Evolutionary conservation across 805 yeast genomes (phyloP), one percentile per base, ranked within the genome.

Genomic region (Candida quercuum): DNA sequence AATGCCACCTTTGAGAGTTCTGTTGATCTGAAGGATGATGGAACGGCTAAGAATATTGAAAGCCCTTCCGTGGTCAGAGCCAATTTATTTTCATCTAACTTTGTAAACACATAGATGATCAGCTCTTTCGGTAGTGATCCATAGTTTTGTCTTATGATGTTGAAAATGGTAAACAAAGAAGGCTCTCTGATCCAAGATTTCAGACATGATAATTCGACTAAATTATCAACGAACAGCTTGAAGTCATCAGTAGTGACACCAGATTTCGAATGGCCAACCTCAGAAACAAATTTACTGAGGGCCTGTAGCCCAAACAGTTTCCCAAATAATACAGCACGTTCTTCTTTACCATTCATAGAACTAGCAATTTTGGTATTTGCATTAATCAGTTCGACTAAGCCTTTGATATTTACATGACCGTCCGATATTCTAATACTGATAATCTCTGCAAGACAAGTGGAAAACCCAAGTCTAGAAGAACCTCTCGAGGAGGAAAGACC

Each of bases 101-200:
- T 51, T 12, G 59, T 52, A 36, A 85, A 59, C 2, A 74, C 47
- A 4, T 56, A 47, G 5, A 46, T 35, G 2, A 57, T 37, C 12
- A 49, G 41, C 2, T 48, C 48, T 2, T 45, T 42, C 2, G 39
- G 19, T 9, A 48, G 57, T 27, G 41, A 53, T 9, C 48, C 56
- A 32, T 44, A 30, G 8, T 56, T 36, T 35, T 52, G 54, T 35
- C 47, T 48, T n/a, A 76, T 47, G 3, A 82, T 68, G 36, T 74
- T 78, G 47, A 72, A 76, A 33, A 89, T 64, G 1, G 94, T 83
- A 52, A 70, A 85, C 49, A 85, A 68, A 28, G 86, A 70, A 4
- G 94, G 77, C 59, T 91, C 96, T 42, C 94, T 67, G 29, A 89
- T 72, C 97, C 97, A 89, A 1, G 85, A 74, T 56, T 89, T 91